Evolutionary conservation across 495 filamentous ascomycete species (phyloP).

Genomic region (Glonium stellatum): DNA sequence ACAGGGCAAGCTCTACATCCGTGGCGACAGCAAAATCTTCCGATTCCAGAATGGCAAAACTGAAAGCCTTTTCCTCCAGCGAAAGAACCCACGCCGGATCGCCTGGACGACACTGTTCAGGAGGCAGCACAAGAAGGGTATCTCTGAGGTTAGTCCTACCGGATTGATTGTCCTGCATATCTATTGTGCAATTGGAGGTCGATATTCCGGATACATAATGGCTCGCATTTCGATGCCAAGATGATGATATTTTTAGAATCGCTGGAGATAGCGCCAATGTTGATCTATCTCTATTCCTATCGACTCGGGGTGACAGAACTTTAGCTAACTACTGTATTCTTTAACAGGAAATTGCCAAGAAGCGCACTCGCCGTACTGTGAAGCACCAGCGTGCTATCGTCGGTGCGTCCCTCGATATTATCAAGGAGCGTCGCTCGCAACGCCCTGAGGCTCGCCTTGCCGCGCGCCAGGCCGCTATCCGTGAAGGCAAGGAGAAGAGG

Average conservation of each 20-base stretch:
- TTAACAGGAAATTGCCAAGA: slow-evolving; percentile 94
- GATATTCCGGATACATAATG: neutral
- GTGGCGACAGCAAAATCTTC: slow-evolving; percentile 99
- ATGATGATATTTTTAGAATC: neutral
- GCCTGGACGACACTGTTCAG: slow-evolving; percentile 97
- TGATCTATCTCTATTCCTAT: too few species aligned
- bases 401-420: slow-evolving; percentile 96
- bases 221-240: neutral
- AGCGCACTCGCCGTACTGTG: slow-evolving; percentile 94
- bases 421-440: slow-evolving; percentile 94
- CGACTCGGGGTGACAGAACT: neutral
- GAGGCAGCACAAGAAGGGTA: slow-evolving; percentile 99
- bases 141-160: slow-evolving; percentile 83
- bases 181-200: neutral
- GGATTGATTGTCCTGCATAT: slow-evolving; percentile 8
- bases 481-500: slow-evolving; percentile 97
- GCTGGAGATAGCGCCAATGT: neutral
- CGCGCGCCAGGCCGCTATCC: slow-evolving; percentile 84
- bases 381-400: slow-evolving; percentile 99
- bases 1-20: slow-evolving; percentile 96
- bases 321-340: slow-evolving; percentile 10
- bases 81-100: slow-evolving; percentile 99
- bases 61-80: slow-evolving; percentile 98
- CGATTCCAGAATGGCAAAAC: slow-evolving; percentile 99
- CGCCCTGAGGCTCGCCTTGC: slow-evolving; percentile 92